Evolutionary conservation across 2,329 filamentous ascomycete genomes (phyloP).

Genomic region (Neonectria sp.): DNA sequence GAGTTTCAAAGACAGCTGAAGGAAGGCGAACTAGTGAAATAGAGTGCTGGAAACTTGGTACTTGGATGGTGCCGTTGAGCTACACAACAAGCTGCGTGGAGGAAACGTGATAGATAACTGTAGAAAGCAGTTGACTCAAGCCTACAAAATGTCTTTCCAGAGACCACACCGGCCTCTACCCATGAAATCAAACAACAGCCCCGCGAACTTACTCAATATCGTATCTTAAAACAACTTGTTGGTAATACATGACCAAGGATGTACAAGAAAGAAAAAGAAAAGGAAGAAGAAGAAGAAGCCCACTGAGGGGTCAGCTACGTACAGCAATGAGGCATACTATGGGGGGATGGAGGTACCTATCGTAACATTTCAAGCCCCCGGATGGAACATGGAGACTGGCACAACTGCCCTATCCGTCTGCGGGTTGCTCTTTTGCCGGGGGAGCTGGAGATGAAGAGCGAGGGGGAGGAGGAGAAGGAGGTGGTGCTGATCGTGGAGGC

Average conservation of each 20-base stretch:
- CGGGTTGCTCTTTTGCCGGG: conserved; percentile 28
- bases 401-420: conserved; percentile 28
- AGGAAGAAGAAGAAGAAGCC: neutral
- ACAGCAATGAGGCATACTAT: neutral
- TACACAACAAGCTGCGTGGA: neutral
- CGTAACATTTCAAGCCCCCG: conserved; percentile 5
- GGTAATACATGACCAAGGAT: conserved; percentile 31
- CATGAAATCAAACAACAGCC: neutral
- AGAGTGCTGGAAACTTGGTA: neutral
- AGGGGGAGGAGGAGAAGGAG: conserved; percentile 29
- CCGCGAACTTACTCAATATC: conserved; percentile 11
- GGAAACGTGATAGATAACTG: neutral
- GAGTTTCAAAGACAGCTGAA: neutral
- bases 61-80: neutral
- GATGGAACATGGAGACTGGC: neutral
- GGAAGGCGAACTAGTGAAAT: neutral
- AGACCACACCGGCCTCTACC: neutral
- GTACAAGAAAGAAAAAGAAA: conserved; percentile 35
- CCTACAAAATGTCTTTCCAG: neutral
- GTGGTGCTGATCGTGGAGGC: conserved; percentile 21
- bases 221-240: conserved; percentile 7
- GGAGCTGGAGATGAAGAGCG: conserved; percentile 12
- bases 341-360: conserved; percentile 9
- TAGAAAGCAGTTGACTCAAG: neutral
- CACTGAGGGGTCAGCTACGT: conserved; percentile 9